Percentiles rank a stretch among this genome's conserved stretches.
Conservation (phyloP, 2,329 filamentous ascomycete species). For the Aspergillus jensenii region DNA sequence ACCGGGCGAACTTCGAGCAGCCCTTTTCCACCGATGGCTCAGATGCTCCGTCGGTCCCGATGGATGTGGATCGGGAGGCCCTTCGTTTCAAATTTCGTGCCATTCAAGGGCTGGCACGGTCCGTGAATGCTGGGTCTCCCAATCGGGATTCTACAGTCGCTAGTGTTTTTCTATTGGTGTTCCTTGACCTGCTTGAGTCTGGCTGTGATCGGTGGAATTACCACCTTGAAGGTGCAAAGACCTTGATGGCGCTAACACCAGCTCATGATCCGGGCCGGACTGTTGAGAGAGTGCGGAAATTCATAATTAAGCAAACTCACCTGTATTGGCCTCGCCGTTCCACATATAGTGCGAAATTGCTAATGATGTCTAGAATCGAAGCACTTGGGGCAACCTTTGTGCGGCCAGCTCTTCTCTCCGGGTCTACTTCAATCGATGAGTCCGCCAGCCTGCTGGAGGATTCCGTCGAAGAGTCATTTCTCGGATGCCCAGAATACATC, state of each 20-base stretch:
- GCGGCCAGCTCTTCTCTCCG: slow-evolving; percentile 30
- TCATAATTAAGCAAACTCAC: slow-evolving; percentile 33
- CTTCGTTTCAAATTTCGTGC: slow-evolving; percentile 35
- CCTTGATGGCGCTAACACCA: slow-evolving; percentile 23
- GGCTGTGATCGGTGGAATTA: slow-evolving; percentile 36
- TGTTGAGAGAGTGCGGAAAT: slow-evolving; percentile 26
- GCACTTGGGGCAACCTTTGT: slow-evolving; percentile 34
- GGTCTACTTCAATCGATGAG: slow-evolving; percentile 17
- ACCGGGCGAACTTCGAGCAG: slow-evolving; percentile 30
- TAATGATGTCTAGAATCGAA: slow-evolving; percentile 27
- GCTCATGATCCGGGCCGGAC: slow-evolving; percentile 26
- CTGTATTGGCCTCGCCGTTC: slow-evolving; percentile 17
- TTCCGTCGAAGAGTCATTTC: slow-evolving; percentile 33
- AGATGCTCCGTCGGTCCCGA: background rate
- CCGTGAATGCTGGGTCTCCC: slow-evolving; percentile 14
- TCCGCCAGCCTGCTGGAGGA: slow-evolving; percentile 21
- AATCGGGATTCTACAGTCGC: slow-evolving; percentile 31
- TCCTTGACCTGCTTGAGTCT: slow-evolving; percentile 33
- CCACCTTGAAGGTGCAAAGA: slow-evolving; percentile 33
- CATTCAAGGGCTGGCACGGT: slow-evolving; percentile 29
- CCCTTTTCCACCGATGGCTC: slow-evolving; percentile 21
- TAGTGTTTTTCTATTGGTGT: slow-evolving; percentile 35
- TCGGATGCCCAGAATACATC: slow-evolving; percentile 37
- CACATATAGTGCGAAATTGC: background rate
- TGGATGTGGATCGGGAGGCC: slow-evolving; percentile 28